These are phyloP conservation scores for Neonectria sp. DNA, from an alignment of 2,329 filamentous ascomycete species.

Conservation along the genomic window DNA sequence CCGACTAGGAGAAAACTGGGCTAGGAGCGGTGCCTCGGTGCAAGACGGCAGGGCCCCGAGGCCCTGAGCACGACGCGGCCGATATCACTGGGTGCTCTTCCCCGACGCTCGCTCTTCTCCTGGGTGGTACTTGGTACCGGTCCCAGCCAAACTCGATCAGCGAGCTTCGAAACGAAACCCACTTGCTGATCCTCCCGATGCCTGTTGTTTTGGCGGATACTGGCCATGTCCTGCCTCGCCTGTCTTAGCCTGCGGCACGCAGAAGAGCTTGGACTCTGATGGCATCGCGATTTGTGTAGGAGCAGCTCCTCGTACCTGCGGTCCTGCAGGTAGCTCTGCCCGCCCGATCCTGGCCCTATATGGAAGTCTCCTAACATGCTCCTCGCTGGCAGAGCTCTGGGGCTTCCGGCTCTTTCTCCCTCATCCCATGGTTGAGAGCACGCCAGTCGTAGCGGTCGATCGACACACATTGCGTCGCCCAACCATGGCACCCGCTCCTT, in stretches of 20 bases:
- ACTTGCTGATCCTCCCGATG: conserved; percentile 37
- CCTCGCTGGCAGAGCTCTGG: conserved; percentile 4
- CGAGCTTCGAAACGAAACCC: conserved; percentile 38
- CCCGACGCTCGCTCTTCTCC: conserved; percentile 7
- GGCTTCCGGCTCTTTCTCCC: conserved; percentile 18
- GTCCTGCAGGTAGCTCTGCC: conserved; percentile 16
- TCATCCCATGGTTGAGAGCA: conserved; percentile 32
- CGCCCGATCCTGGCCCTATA: conserved; percentile 30
- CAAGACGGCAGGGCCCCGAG: conserved; percentile 27
- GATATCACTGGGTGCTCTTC: conserved; percentile 33
- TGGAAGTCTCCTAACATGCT: conserved; percentile 27
- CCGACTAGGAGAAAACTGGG: conserved; percentile 34
- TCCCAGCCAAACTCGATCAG: conserved; percentile 30
- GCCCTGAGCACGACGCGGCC: conserved; percentile 36
- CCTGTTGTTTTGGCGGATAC: conserved; percentile 31
- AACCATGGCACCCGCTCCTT: conserved; percentile 38
- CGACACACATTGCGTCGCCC: conserved; percentile 31
- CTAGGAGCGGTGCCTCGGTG: conserved; percentile 36
- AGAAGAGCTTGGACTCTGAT: conserved; percentile 24
- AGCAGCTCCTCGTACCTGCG: conserved; percentile 12
- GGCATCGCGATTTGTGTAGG: conserved; percentile 27
- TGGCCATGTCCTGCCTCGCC: conserved; percentile 27
- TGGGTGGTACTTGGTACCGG: conserved; percentile 23
- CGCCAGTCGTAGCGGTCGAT: conserved; percentile 35
- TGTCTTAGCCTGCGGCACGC: conserved; percentile 31